Evolutionary conservation across 192 early-diverging fungal genomes (phyloP).

Genomic region (Mortierella alpina): DNA sequence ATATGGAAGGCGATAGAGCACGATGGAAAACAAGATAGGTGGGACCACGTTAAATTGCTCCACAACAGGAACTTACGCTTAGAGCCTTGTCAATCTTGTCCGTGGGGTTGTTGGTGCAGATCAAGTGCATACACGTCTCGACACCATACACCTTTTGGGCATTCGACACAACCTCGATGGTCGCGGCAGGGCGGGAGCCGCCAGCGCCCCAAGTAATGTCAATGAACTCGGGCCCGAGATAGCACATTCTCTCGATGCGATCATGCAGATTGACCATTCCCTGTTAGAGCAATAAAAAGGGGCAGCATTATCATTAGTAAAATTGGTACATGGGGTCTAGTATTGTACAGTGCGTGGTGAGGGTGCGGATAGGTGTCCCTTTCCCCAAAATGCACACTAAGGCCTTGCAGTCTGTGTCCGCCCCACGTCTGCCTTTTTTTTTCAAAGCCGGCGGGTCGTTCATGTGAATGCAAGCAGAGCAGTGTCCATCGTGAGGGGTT

Average conservation of each 20-base stretch:
- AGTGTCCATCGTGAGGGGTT: no score
- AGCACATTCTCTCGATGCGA: conserved; percentile 97
- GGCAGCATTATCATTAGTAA: no score
- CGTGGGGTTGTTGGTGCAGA: conserved; percentile 96
- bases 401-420: no score
- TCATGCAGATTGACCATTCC: conserved; percentile 97
- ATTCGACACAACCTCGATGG: conserved; percentile 88
- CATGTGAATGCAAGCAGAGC: no score
- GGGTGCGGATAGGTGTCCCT: no score
- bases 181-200: conserved; percentile 87
- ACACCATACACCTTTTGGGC: conserved; percentile 94
- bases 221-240: conserved; percentile 87
- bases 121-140: conserved; percentile 98
- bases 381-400: no score
- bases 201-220: conserved; percentile 95
- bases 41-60: no score
- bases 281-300: conserved; percentile 25
- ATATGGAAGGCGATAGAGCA: neutral
- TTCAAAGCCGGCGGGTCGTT: no score
- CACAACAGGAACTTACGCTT: conserved; percentile 54
- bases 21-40: no score
- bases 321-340: no score
- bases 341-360: no score
- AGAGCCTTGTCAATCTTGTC: conserved; percentile 90
- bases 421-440: no score